Conservation (phyloP, 352 stramenopile genomes). For the Peronosclerospora sorghi region DNA sequence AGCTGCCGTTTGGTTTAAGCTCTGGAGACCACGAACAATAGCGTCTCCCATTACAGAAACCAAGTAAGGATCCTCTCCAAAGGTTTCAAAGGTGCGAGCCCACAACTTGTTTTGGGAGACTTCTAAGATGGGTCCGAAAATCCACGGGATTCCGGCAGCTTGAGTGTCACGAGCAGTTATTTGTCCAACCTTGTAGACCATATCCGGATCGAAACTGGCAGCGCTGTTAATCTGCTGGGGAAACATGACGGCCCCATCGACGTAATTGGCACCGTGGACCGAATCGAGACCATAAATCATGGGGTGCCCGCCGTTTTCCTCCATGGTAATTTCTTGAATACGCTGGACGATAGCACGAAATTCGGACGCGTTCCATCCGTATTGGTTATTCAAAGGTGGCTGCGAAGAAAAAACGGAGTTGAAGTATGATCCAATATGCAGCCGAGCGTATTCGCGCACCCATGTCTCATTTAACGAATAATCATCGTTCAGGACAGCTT, state of each 20-base stretch:
- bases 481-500: background rate
- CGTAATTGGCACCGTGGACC: constrained; percentile 86
- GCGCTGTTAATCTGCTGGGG: constrained; percentile 84
- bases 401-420: background rate
- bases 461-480: background rate
- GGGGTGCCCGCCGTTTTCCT: constrained; percentile 32
- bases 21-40: constrained; percentile 79
- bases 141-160: constrained; percentile 80
- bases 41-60: constrained; percentile 69
- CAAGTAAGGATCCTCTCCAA: constrained; percentile 86
- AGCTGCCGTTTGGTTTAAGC: constrained; percentile 43
- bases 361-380: background rate
- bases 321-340: constrained; percentile 1
- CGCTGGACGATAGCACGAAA: background rate
- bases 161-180: constrained; percentile 78
- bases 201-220: constrained; percentile 78
- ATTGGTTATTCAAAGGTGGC: background rate
- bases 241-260: constrained; percentile 70
- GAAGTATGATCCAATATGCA: background rate
- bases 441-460: background rate
- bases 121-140: constrained; percentile 85
- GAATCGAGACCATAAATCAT: constrained; percentile 86
- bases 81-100: constrained; percentile 88
- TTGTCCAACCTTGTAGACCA: constrained; percentile 54
- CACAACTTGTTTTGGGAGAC: constrained; percentile 84